Evolutionary conservation across 2,329 filamentous ascomycete species (phyloP).

Genomic region (Colletotrichum aenigma): DNA sequence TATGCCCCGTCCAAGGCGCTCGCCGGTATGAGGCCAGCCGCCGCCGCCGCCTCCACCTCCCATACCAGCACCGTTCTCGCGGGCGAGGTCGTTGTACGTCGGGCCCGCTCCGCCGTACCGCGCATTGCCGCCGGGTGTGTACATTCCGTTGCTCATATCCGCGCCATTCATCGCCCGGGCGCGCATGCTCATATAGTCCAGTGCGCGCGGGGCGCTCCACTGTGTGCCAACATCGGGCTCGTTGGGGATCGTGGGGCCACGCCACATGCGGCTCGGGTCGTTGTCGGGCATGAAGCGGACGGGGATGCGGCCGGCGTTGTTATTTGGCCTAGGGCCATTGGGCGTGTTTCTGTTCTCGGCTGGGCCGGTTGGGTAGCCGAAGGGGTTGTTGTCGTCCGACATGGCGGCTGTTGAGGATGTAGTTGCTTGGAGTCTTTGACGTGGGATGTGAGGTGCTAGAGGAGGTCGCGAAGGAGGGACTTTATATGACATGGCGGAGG

Average conservation of each 20-base stretch:
- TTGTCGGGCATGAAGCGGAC: not conserved
- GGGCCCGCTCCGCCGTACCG: not conserved
- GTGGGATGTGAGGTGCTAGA: accelerated
- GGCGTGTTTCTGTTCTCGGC: not conserved
- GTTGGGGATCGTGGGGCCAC: not conserved
- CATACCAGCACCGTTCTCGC: not conserved
- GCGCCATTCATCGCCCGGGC: not conserved
- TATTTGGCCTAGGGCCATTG: not conserved
- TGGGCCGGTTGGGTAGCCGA: not conserved
- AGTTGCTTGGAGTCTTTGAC: not conserved
- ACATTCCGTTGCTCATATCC: not conserved
- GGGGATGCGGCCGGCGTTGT: not conserved
- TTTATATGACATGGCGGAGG: not conserved
- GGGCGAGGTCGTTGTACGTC: not conserved
- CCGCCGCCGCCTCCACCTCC: too few relatives aligned
- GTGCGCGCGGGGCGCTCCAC: not conserved
- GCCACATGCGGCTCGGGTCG: not conserved
- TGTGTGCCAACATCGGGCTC: not conserved
- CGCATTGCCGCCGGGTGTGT: accelerated
- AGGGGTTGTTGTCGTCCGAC: not conserved
- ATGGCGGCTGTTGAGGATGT: not conserved
- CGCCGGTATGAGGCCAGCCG: not conserved
- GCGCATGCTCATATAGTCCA: not conserved
- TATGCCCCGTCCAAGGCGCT: not conserved
- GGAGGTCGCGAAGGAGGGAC: not conserved